phyloP scores from a whole-genome alignment of 495 filamentous ascomycete genomes.

The Penicillium ucsense region DNA sequence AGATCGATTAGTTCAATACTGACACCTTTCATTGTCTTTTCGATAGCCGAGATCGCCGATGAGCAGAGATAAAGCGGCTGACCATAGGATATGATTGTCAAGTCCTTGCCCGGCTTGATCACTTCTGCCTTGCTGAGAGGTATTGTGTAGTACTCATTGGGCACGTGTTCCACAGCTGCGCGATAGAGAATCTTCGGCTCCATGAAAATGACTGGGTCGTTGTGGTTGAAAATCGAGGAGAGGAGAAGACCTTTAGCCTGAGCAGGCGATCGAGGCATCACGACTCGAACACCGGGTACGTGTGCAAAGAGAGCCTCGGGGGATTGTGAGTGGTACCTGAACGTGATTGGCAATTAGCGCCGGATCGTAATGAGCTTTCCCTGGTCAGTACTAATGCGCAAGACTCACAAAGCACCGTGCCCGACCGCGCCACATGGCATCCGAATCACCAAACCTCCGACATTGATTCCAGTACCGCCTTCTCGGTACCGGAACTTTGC shows the following conservation, averaged over 20 bases:
- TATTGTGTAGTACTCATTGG: conserved; percentile 68
- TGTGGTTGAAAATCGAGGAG: conserved; percentile 63
- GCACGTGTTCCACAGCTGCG: conserved; percentile 92
- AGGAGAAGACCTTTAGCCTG: conserved; percentile 91
- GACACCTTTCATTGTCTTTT: conserved; percentile 65
- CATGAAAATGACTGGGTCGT: conserved; percentile 92
- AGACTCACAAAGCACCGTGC: conserved; percentile 75
- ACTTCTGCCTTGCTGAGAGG: conserved; percentile 86
- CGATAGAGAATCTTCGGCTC: conserved; percentile 95
- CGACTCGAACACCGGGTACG: conserved; percentile 78
- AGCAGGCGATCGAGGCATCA: conserved; percentile 80
- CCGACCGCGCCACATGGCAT: conserved; percentile 95
- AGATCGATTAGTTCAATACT: conserved; percentile 85
- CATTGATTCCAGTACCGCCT: conserved; percentile 56
- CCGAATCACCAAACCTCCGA: conserved; percentile 74
- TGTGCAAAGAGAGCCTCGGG: conserved; percentile 91
- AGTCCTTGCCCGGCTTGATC: conserved; percentile 69
- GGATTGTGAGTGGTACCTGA: conserved; percentile 82
- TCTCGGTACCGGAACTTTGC: conserved; percentile 88
- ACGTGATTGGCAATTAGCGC: conserved; percentile 2
- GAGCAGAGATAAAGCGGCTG: conserved; percentile 85
- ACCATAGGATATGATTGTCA: conserved; percentile 87
- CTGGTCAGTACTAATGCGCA: background rate
- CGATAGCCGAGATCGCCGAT: conserved; percentile 67
- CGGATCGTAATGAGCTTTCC: too few relatives aligned